phyloP scores from a whole-genome alignment of 805 yeast species.

The Teunomyces barrocoloradensis region DNA sequence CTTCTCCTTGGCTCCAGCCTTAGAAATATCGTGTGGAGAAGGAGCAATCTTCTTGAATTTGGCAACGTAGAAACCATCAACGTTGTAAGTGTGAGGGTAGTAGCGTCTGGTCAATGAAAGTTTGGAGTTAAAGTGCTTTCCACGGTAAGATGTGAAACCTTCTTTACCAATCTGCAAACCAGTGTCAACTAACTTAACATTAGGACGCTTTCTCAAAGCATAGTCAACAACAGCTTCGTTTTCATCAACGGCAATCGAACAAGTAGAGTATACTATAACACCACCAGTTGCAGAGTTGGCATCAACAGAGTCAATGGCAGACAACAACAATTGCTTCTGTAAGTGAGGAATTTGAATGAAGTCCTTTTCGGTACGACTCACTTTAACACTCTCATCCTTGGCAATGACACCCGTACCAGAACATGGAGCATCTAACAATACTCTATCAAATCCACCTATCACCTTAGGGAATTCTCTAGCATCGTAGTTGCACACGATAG shows the following conservation, averaged over 20 bases:
- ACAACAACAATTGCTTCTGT: conserved; percentile 87
- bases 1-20: conserved; percentile 86
- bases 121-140: conserved; percentile 80
- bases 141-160: conserved; percentile 91
- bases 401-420: conserved; percentile 99
- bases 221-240: conserved; percentile 98
- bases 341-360: conserved; percentile 95
- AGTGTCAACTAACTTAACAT: conserved; percentile 89
- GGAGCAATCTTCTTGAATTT: conserved; percentile 89
- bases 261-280: conserved; percentile 91
- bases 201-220: conserved; percentile 93
- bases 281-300: conserved; percentile 92
- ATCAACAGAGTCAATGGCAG: conserved; percentile 97
- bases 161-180: conserved; percentile 93
- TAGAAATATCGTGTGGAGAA: conserved; percentile 78
- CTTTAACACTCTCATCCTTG: conserved; percentile 92
- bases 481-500: conserved; percentile 95
- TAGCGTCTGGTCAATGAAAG: conserved; percentile 86
- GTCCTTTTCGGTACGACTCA: conserved; percentile 92
- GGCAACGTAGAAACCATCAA: conserved; percentile 97
- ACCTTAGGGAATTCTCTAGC: conserved; percentile 98
- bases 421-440: conserved; percentile 96
- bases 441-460: conserved; percentile 96
- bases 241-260: conserved; percentile 98
- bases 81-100: conserved; percentile 97